phyloP scores from a whole-genome alignment of 805 yeast genomes.

The Ogataea henricii region DNA sequence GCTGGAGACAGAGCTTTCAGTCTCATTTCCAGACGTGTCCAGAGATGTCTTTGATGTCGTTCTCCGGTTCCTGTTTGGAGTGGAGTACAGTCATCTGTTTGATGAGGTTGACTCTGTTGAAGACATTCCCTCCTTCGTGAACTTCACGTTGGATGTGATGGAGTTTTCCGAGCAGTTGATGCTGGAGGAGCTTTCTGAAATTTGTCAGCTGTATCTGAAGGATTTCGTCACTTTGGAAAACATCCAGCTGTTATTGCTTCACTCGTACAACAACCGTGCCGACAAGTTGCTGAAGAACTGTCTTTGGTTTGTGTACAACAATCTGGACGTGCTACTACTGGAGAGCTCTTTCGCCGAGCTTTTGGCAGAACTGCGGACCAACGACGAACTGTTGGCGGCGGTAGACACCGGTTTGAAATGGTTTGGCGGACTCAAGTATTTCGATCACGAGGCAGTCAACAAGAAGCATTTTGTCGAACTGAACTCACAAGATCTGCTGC shows the following conservation, averaged over 20 bases:
- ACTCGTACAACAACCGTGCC: constrained; percentile 55
- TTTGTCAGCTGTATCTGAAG: constrained; percentile 61
- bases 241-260: constrained; percentile 54
- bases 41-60: constrained; percentile 48
- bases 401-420: constrained; percentile 39
- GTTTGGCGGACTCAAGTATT: constrained; percentile 34
- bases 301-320: constrained; percentile 66
- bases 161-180: constrained; percentile 65
- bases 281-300: constrained; percentile 59
- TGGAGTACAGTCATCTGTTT: constrained; percentile 42
- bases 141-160: constrained; percentile 56
- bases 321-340: constrained; percentile 61
- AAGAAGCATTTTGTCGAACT: constrained; percentile 24
- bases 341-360: constrained; percentile 41
- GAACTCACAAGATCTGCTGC: constrained; percentile 31
- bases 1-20: constrained; percentile 31
- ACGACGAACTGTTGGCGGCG: constrained; percentile 19
- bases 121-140: constrained; percentile 46
- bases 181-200: constrained; percentile 56
- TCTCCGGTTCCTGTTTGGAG: constrained; percentile 60
- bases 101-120: constrained; percentile 29
- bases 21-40: constrained; percentile 44
- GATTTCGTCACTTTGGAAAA: constrained; percentile 61
- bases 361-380: constrained; percentile 28
- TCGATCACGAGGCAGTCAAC: constrained; percentile 21